Evolutionary conservation across 2,329 filamentous ascomycete genomes (phyloP).

Genomic region (Colletotrichum eleusines): DNA sequence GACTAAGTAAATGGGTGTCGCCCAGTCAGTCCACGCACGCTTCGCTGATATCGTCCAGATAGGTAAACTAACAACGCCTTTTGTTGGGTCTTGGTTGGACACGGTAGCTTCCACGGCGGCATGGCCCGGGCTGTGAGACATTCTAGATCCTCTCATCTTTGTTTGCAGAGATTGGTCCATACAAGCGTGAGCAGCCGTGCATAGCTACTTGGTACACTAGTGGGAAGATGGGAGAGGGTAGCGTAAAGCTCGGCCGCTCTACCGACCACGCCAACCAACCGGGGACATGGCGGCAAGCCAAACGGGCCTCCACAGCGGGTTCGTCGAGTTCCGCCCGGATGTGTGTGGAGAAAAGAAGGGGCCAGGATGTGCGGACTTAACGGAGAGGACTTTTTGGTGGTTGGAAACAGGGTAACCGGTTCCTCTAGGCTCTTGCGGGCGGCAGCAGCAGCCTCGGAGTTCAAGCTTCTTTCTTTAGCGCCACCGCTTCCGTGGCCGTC

Average conservation of each 20-base stretch:
- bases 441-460: slow-evolving; percentile 5
- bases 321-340: slow-evolving; percentile 32
- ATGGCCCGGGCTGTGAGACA: slow-evolving; percentile 29
- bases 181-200: slow-evolving; percentile 1
- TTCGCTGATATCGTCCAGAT: slow-evolving; percentile 2
- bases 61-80: slow-evolving; percentile 19
- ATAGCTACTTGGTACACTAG: neutral
- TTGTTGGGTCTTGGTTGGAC: slow-evolving; percentile 4
- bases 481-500: slow-evolving; percentile 19
- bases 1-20: neutral
- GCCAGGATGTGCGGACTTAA: slow-evolving; percentile 10
- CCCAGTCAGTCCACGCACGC: slow-evolving; percentile 5
- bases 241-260: slow-evolving; percentile 31
- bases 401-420: slow-evolving; percentile 12
- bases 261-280: slow-evolving; percentile 27
- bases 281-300: slow-evolving; percentile 34
- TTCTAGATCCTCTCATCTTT: slow-evolving; percentile 21
- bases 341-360: slow-evolving; percentile 26
- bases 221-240: slow-evolving; percentile 19
- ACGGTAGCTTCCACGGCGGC: neutral
- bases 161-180: slow-evolving; percentile 4
- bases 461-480: slow-evolving; percentile 39
- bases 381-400: neutral
- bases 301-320: slow-evolving; percentile 40
- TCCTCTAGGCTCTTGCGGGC: neutral